Evolutionary conservation across 78 protist genomes (phyloP), one percentile per base, ranked within the genome.

Genomic region (Dictyostelium citrinum): DNA sequence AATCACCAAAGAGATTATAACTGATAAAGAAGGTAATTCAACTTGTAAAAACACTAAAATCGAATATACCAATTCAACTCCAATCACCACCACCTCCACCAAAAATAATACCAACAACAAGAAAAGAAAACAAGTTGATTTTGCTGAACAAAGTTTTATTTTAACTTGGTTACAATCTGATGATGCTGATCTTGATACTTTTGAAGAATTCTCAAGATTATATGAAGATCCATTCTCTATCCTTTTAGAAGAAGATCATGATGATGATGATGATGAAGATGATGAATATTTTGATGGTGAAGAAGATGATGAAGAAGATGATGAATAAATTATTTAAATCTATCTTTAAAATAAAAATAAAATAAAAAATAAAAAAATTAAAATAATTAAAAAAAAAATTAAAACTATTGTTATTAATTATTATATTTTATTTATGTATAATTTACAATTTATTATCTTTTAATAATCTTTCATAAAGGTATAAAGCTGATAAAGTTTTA

Each of bases 401-500:
- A 49, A 49, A 49, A 49, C 12, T 16, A n/a, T 17, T 8, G 24
- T 60, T 58, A 20, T 55, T 20, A 24, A n/a, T 60, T 60, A 60
- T 60, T 58, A 58, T 60, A 39, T 39, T 39, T 39, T 43, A 43
- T 43, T 10, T 43, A 43, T 43, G 10, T 60, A 60, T 58, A 12
- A 31, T 33, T 39, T 90, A 90, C 2, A 91, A 49, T 41, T 76
- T 83, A 45, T 84, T 84, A 41, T 91, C 95, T 41, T 33, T 27
- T 60, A 72, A 81, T 79, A 91, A 58, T 31, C 70, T 84, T 70
- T 91, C 90, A 77, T 84, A 91, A 11, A 91, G 49, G 33, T 71
- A 83, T 17, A 91, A 51, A 5, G 95, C 80, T 5, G 95, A 77
- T 68, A 91, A 35, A 61, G 95, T 84, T 68, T 91, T 91, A 24